Conservation (phyloP, 2,329 filamentous ascomycete genomes). For the Trichoderma lentiforme region DNA sequence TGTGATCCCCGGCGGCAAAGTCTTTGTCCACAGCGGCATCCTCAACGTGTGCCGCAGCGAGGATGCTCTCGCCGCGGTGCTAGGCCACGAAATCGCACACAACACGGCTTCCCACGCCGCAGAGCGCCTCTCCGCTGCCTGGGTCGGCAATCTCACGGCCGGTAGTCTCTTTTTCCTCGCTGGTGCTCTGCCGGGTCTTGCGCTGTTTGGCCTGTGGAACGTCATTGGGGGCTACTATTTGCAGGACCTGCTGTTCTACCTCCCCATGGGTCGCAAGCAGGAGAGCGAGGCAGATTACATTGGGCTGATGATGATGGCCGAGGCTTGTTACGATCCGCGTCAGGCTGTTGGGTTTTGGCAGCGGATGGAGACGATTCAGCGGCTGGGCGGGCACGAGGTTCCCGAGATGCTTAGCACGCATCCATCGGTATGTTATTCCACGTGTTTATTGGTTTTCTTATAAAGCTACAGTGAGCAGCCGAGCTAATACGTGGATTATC, state of each 20-base stretch:
- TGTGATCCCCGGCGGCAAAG: slow-evolving; percentile 73
- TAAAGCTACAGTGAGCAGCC: not conserved
- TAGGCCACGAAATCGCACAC: slow-evolving; percentile 79
- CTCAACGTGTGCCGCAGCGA: slow-evolving; percentile 64
- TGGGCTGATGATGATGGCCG: slow-evolving; percentile 77
- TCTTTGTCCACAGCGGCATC: slow-evolving; percentile 75
- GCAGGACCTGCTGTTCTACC: slow-evolving; percentile 61
- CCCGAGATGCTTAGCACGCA: slow-evolving; percentile 76
- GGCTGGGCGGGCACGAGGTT: slow-evolving; percentile 43
- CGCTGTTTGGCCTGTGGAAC: slow-evolving; percentile 38
- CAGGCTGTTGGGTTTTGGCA: slow-evolving; percentile 65
- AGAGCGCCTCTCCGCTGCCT: slow-evolving; percentile 57
- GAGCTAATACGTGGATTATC: not conserved
- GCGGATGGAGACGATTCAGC: slow-evolving; percentile 56
- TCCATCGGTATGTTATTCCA: slow-evolving; percentile 54
- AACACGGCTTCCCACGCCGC: slow-evolving; percentile 66
- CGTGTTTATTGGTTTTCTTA: not conserved
- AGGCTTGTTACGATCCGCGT: slow-evolving; percentile 71
- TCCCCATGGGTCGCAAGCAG: slow-evolving; percentile 67
- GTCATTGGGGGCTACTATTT: slow-evolving; percentile 45
- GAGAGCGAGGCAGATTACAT: slow-evolving; percentile 79
- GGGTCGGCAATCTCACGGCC: slow-evolving; percentile 51
- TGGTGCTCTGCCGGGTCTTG: slow-evolving; percentile 40
- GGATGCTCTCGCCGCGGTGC: slow-evolving; percentile 68
- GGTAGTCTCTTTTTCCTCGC: slow-evolving; percentile 49